A percentile compares a stretch with the other conserved stretches of the same genome.
Conservation (phyloP, 495 filamentous ascomycete species). For the Neurospora terricola region DNA sequence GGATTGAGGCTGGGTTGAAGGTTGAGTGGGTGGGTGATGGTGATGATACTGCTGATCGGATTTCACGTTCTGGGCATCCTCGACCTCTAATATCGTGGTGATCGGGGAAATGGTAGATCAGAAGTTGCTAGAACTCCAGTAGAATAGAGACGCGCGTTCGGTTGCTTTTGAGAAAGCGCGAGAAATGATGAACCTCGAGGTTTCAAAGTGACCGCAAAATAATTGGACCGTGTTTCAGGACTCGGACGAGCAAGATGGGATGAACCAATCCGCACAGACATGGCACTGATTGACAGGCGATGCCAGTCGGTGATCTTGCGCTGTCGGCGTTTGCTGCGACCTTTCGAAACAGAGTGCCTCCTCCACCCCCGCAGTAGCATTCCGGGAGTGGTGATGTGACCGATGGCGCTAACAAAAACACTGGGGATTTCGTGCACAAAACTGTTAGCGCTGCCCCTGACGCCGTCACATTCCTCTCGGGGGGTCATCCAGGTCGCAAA, state of each 20-base stretch:
- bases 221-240: background rate
- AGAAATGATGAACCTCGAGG: background rate
- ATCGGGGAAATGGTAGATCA: background rate
- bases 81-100: background rate
- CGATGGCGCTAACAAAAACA: background rate
- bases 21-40: background rate
- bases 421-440: background rate
- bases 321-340: background rate
- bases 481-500: background rate
- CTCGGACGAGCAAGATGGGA: background rate
- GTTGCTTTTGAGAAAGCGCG: background rate
- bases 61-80: background rate
- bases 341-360: background rate
- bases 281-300: background rate
- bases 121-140: background rate
- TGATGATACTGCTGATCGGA: background rate
- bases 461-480: background rate
- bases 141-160: background rate
- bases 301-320: background rate
- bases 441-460: background rate
- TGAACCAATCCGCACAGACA: background rate
- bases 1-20: background rate
- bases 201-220: background rate
- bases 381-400: background rate
- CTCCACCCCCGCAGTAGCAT: background rate